Evolutionary conservation across 208 protist genomes (phyloP), one percentile per base, ranked within the genome.

Genomic region (Crithidia thermophila): DNA sequence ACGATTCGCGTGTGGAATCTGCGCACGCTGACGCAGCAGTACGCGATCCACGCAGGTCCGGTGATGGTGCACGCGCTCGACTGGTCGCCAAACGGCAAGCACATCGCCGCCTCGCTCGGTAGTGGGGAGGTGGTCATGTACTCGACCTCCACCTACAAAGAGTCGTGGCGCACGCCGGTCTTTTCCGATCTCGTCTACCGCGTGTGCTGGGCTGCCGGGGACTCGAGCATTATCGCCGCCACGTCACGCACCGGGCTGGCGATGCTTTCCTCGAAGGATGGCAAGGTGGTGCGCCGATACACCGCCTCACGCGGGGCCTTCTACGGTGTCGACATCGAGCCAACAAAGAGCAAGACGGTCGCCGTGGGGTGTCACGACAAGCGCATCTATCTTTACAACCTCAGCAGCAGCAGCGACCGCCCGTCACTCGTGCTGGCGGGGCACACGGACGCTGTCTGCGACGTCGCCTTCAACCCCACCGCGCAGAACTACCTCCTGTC

Each of bases 1-100:
- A 83, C 60, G n/a, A 75, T 98, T 34, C 80, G 84, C n/a, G 65
- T 98, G 23, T 97, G 91, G 89, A 92, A 93, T 50, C 67, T 88
- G 58, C 75, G 75, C 27, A 82, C 71, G 57, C 72, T 92, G 57
- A 40, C 58, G 43, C 65, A 88, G 31, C 67, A 79, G 40, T 66
- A 79, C 74, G 68, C 57, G 11, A 91, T 93, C 30, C 51, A 78
- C 21, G 82, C 87, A 0, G 87, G 90, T 20, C 56, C 66, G 40
- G 87, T 92, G n/a, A 85, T 86, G 67, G 86, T 94, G 25, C 77
- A 88, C 74, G 77, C 76, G 3, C 58, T 92, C 7, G 88, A 91
- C 50, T 96, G 91, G 91, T 88, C 84, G 49, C 75, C 84, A 36
- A 88, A 88, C 47, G 91, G 91, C 16, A 94, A 96, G 64, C 77